Base-by-base conservation (phyloP, 192 early-diverging fungal genomes). In the Coemansia javaensis region DNA sequence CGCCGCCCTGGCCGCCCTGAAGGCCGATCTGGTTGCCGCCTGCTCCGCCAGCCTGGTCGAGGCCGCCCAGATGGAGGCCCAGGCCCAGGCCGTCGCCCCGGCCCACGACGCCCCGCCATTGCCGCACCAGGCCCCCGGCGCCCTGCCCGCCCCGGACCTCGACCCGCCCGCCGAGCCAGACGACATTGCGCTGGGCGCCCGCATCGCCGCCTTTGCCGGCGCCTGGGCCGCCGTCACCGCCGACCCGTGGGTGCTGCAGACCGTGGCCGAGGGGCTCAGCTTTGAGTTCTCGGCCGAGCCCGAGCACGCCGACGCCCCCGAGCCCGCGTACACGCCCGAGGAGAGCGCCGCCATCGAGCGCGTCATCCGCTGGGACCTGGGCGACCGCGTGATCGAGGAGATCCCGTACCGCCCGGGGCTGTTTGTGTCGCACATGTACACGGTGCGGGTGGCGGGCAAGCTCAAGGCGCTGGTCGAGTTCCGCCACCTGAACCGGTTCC, bases 371-470 rank as follows among this genome's bases (percentile, higher is more conserved):
- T 66, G 64, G 63, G 63, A 67, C 15, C 59, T 75, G 25, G 63
- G 63, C 40, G 64, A 75, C 52, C 55, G 56, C 14, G 71, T 75
- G 17, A 75, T 75, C 24, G 64, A 75, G 32, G 63, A 66, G 37
- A 37, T 75, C 7, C 48, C 55, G 8, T 63, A 59, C 35, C 23
- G 40, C 2, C 51, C 63, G 0, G 64, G 63, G 2, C 51, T 67
- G 21, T 67, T 67, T 28, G 52, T 67, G 7, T 67, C 63, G 28
- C 71, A 67, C 44, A 75, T 75, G 64, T 75, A 59, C 43, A 75
- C 64, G 17, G 39, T 67, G 43, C 64, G 48, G 9, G 59, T 67
- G 10, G 51, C 46, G 0, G 71, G 64, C 11, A 62, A 51, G 35
- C 55, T 63, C 35, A 66, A 67, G 55, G 52, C 71, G 1, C 42